Evolutionary conservation across 805 yeast genomes (phyloP).

Genomic region (Nakazawaea ernobii): DNA sequence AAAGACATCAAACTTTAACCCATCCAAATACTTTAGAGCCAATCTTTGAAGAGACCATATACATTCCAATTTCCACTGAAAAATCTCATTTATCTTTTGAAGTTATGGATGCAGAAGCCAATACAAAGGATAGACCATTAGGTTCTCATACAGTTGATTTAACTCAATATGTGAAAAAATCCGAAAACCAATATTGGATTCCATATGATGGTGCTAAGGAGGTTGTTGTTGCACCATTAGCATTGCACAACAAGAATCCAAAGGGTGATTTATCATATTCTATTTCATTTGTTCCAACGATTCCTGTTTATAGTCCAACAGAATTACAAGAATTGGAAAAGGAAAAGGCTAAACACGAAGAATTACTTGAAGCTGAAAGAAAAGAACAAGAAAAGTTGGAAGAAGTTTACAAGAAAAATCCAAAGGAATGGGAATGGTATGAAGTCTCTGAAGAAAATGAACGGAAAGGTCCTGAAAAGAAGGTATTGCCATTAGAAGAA

Average conservation of each 20-base stretch:
- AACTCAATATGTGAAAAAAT: slow-evolving; percentile 39
- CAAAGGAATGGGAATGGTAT: slow-evolving; percentile 62
- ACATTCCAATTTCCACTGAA: slow-evolving; percentile 55
- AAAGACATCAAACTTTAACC: slow-evolving; percentile 48
- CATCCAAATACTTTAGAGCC: slow-evolving; percentile 53
- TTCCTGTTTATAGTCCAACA: slow-evolving; percentile 54
- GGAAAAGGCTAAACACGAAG: slow-evolving; percentile 32
- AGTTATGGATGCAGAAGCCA: slow-evolving; percentile 61
- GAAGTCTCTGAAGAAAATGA: slow-evolving; percentile 37
- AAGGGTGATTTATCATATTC: slow-evolving; percentile 49
- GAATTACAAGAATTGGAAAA: slow-evolving; percentile 45
- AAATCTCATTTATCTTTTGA: slow-evolving; percentile 54
- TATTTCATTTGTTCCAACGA: slow-evolving; percentile 58
- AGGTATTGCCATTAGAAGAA: slow-evolving; percentile 43
- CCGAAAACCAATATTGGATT: slow-evolving; percentile 34
- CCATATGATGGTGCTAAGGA: slow-evolving; percentile 44
- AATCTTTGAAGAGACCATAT: slow-evolving; percentile 50
- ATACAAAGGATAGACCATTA: slow-evolving; percentile 56
- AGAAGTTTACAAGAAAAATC: slow-evolving; percentile 47
- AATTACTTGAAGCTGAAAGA: slow-evolving; percentile 30
- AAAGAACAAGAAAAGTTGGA: slow-evolving; percentile 44
- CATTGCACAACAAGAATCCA: slow-evolving; percentile 32
- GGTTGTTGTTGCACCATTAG: slow-evolving; percentile 28
- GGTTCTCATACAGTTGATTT: slow-evolving; percentile 53
- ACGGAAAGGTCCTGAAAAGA: slow-evolving; percentile 30